These are phyloP conservation scores for Colletotrichum camelliae DNA, from an alignment of 2,329 filamentous ascomycete genomes.

Conservation along the genomic window DNA sequence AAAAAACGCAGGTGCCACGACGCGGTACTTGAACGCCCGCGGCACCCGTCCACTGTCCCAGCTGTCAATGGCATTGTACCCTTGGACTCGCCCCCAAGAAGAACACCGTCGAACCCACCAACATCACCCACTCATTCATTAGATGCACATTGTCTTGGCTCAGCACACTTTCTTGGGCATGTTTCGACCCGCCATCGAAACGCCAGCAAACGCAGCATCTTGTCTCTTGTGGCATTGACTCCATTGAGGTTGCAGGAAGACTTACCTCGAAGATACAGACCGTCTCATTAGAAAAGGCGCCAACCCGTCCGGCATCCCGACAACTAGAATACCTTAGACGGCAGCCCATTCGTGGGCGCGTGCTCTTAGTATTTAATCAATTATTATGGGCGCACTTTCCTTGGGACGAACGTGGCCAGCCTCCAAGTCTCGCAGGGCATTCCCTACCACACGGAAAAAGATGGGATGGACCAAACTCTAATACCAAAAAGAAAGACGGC, in stretches of 20 bases:
- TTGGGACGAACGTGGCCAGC: not conserved
- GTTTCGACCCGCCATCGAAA: not conserved
- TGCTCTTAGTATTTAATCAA: not conserved
- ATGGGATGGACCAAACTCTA: not conserved
- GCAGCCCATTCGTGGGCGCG: not conserved
- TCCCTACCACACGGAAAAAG: not conserved
- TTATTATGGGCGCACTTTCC: not conserved
- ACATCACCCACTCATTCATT: not conserved
- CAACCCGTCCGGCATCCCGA: not conserved
- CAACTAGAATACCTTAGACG: not conserved
- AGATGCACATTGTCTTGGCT: not conserved
- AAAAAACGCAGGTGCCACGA: not conserved
- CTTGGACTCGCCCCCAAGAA: not conserved
- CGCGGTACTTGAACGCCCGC: not conserved
- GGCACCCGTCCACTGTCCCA: not conserved
- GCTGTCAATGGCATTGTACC: not conserved
- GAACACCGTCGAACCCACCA: not conserved
- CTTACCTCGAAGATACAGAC: not conserved
- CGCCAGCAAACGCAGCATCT: not conserved
- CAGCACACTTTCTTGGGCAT: conserved; percentile 8
- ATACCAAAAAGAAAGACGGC: not conserved
- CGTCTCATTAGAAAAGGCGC: not conserved
- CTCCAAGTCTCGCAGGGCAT: not conserved
- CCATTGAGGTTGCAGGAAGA: not conserved
- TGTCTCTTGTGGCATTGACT: not conserved